A percentile compares a stretch with the other conserved stretches of the same genome.
These are phyloP conservation scores for Trichoderma simmonsii DNA, from an alignment of 2,329 filamentous ascomycete genomes.

Conservation along the genomic window DNA sequence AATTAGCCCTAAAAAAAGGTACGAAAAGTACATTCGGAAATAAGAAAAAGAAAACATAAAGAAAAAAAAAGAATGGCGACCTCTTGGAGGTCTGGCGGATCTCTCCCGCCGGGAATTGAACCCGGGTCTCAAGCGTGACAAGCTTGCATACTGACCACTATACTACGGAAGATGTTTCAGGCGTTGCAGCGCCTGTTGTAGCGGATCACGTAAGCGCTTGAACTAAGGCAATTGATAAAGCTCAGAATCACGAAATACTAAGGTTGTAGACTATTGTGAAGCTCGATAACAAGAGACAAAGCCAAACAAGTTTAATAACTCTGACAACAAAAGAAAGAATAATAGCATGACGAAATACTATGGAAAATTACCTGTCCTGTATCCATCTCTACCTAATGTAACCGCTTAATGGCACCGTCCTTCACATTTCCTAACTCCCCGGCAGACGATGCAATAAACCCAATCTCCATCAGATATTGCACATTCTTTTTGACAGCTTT, in stretches of 20 bases:
- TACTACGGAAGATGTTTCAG: slow-evolving; percentile 17
- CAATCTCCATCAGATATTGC: slow-evolving; percentile 5
- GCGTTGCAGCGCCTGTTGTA: slow-evolving; percentile 14
- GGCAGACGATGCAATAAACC: background rate
- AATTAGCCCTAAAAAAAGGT: background rate
- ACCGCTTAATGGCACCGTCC: background rate
- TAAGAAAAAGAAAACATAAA: too few species aligned
- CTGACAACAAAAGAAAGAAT: background rate
- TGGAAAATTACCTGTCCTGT: too few species aligned
- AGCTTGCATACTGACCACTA: slow-evolving; percentile 19
- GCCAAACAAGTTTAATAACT: background rate
- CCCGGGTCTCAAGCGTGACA: slow-evolving; percentile 19
- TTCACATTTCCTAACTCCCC: background rate
- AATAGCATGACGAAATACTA: background rate
- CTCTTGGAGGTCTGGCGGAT: slow-evolving; percentile 13
- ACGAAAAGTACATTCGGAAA: background rate
- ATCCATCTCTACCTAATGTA: background rate
- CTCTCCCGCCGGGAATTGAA: slow-evolving; percentile 19
- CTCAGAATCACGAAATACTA: background rate
- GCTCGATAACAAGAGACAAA: background rate
- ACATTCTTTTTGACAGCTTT: background rate
- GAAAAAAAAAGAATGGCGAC: background rate
- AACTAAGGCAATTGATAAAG: background rate
- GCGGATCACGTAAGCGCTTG: background rate
- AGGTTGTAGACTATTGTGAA: background rate